Base-by-base conservation (phyloP, 331 rosid genomes). In the Malus hybrid region DNA sequence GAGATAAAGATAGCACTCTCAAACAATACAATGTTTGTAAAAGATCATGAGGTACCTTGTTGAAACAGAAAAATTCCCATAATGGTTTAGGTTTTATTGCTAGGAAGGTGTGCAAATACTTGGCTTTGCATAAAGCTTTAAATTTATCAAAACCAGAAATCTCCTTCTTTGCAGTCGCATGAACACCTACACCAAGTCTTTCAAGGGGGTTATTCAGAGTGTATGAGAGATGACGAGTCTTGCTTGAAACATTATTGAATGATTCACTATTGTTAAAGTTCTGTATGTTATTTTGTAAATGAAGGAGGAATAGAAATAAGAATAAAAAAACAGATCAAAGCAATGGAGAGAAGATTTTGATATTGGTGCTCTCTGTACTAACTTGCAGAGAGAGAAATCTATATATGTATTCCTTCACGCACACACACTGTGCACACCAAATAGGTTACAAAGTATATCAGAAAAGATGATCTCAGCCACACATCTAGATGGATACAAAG, bases 201-300 rank as follows among this genome's bases (percentile, higher is more conserved):
- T 54, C 10, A 5, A 54, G 1, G 1, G 22, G 4, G 22, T 0
- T 4, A 54, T 19, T 55, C 61, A 3, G 18, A 39, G 75, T 2
- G 33, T 20, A 77, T 11, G 80, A 77, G 12, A 44, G 60, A 77
- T 77, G 70, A n/a, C 42, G 36, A 66, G 44, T 19, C 50, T 66
- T 76, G 57, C 57, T 36, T 19, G 61, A 55, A 55, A 55, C 5
- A 4, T 19, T 22, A 36, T 13, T 16, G 15, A 7, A 5, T 5
- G 12, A 16, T 3, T 2, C 54, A 16, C 60, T n/a, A n/a, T 56
- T 22, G 22, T 22, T 22, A 22, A 22, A 22, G 22, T 22, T 22
- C 22, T 22, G 22, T 22, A 22, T 22, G 22, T 22, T 22, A 22
- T 22, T 22, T 22, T 22, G 22, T 22, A 22, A 22, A 22, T 22